These are phyloP conservation scores for Xylaria grammica DNA, from an alignment of 495 filamentous ascomycete species.

Conservation along the genomic window DNA sequence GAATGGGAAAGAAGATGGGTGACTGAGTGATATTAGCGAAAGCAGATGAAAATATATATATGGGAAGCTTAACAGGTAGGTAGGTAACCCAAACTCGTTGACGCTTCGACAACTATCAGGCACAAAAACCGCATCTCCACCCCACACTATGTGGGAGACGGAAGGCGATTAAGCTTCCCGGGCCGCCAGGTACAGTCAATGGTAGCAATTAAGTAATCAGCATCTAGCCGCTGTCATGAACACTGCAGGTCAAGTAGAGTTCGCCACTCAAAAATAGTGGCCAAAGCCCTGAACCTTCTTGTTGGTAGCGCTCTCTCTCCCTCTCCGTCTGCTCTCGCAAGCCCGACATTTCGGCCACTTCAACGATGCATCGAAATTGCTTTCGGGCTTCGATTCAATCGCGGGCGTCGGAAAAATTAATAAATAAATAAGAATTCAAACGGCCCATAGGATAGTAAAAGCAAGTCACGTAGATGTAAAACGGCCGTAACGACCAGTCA, in stretches of 20 bases:
- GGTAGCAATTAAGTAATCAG: neutral
- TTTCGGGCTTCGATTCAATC: neutral
- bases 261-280: neutral
- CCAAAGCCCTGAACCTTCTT: neutral
- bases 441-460: neutral
- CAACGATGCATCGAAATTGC: neutral
- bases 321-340: neutral
- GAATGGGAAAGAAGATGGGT: neutral
- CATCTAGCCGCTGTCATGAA: neutral
- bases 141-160: neutral
- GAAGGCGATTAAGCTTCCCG: neutral
- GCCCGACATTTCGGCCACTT: neutral
- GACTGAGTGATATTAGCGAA: neutral
- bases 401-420: neutral
- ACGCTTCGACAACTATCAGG: too few species aligned
- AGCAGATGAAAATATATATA: neutral
- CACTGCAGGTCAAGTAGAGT: neutral
- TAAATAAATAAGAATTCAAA: neutral
- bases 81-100: too few species aligned
- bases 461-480: neutral
- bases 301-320: neutral
- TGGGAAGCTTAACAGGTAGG: neutral
- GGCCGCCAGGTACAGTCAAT: neutral
- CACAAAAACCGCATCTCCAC: constrained; percentile 13
- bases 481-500: neutral